These are phyloP conservation scores for Beauveria asiatica DNA, from an alignment of 2,329 filamentous ascomycete species.

Conservation along the genomic window DNA sequence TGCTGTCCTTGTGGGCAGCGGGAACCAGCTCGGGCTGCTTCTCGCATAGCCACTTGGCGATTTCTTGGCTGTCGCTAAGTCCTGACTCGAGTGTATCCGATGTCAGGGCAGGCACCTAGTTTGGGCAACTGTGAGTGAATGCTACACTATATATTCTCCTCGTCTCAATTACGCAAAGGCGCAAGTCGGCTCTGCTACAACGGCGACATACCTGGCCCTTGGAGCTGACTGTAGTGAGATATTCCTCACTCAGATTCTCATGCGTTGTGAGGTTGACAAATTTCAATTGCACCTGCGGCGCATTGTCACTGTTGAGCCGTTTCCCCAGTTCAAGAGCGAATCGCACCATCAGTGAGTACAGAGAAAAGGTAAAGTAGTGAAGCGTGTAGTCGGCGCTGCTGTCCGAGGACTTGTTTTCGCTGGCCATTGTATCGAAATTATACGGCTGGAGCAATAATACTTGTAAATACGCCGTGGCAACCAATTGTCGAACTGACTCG, in stretches of 20 bases:
- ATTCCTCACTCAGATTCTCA: conserved; percentile 21
- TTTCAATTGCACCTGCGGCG: conserved; percentile 18
- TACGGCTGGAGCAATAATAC: not conserved
- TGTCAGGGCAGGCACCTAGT: conserved; percentile 21
- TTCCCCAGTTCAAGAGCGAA: conserved; percentile 21
- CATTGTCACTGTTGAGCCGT: conserved; percentile 17
- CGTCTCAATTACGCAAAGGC: not conserved
- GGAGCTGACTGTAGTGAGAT: conserved; percentile 20
- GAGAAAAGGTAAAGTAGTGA: conserved; percentile 23
- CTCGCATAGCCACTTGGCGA: conserved; percentile 22
- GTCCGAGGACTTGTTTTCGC: not conserved
- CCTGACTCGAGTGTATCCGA: conserved; percentile 17
- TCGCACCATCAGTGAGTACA: conserved; percentile 24
- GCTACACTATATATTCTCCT: not conserved
- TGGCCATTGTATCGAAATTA: not conserved
- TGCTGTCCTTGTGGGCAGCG: conserved; percentile 16
- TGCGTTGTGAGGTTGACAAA: conserved; percentile 20
- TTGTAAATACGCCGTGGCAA: not conserved
- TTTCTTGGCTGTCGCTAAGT: conserved; percentile 20
- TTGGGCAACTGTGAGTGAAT: not conserved
- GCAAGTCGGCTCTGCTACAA: not conserved
- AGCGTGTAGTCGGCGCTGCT: conserved; percentile 18
- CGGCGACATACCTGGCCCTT: conserved; percentile 20
- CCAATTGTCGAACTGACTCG: not conserved
- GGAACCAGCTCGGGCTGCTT: conserved; percentile 22